phyloP scores from a whole-genome alignment of 257 asterid genomes.

The Solanum medicagineum region DNA sequence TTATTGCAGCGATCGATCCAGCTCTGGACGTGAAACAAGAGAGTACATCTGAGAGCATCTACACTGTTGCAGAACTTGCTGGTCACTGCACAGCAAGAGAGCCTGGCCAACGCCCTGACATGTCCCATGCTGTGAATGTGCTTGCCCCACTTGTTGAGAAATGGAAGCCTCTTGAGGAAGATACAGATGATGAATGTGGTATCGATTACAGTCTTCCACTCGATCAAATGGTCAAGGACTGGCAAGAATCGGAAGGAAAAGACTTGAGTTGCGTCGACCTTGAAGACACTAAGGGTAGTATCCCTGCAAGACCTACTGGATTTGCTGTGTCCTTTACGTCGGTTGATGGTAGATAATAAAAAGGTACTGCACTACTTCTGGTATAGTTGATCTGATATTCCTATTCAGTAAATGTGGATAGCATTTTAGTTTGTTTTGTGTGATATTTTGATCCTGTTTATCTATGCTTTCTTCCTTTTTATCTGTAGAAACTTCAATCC shows the following conservation, averaged over 20 bases:
- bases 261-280: constrained; percentile 43
- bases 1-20: constrained; percentile 54
- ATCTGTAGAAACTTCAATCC: background rate
- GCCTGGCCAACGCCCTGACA: constrained; percentile 78
- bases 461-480: background rate
- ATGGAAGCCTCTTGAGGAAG: constrained; percentile 68
- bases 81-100: constrained; percentile 89
- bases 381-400: background rate
- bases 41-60: constrained; percentile 35
- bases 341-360: constrained; percentile 51
- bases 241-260: constrained; percentile 76
- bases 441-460: background rate
- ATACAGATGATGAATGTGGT: constrained; percentile 64
- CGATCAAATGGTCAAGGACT: constrained; percentile 78
- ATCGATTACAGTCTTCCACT: constrained; percentile 89
- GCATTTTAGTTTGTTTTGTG: background rate
- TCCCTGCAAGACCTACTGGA: constrained; percentile 81
- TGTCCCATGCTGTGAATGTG: constrained; percentile 75
- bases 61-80: constrained; percentile 69
- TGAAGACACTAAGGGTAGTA: constrained; percentile 82
- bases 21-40: constrained; percentile 40
- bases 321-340: constrained; percentile 85
- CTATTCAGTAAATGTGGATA: background rate
- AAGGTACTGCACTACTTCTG: background rate
- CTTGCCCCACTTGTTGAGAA: constrained; percentile 65